Percentiles rank a stretch among this genome's conserved stretches.
phyloP scores from a whole-genome alignment of 352 stramenopile genomes.

The Pythium plurisporium region DNA sequence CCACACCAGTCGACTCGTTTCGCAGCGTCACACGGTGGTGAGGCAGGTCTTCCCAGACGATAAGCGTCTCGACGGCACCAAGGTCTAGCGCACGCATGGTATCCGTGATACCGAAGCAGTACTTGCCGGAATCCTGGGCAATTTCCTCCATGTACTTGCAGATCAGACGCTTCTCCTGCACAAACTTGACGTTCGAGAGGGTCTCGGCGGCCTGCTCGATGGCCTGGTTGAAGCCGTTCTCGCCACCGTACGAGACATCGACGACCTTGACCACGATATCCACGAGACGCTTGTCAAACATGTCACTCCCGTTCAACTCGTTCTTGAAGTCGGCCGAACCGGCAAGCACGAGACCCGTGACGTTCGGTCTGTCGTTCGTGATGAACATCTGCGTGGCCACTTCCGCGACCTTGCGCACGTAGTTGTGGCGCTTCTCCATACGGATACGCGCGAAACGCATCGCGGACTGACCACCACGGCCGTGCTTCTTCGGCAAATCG shows the following conservation, averaged over 20 bases:
- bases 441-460: slow-evolving; percentile 99
- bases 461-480: slow-evolving; percentile 98
- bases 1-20: slow-evolving; percentile 90
- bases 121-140: slow-evolving; percentile 97
- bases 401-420: slow-evolving; percentile 98
- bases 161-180: slow-evolving; percentile 99
- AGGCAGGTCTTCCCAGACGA: slow-evolving; percentile 99
- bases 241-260: slow-evolving; percentile 99
- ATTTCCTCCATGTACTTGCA: slow-evolving; percentile 99
- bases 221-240: slow-evolving; percentile 99
- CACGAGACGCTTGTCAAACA: slow-evolving; percentile 95
- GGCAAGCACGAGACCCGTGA: slow-evolving; percentile 97
- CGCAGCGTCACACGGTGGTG: slow-evolving; percentile 92
- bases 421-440: slow-evolving; percentile 99
- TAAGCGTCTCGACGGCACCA: slow-evolving; percentile 98
- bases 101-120: slow-evolving; percentile 99
- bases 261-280: slow-evolving; percentile 99
- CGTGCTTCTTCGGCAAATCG: slow-evolving; percentile 99
- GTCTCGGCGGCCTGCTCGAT: slow-evolving; percentile 98
- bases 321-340: slow-evolving; percentile 99
- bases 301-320: slow-evolving; percentile 93
- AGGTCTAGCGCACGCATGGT: slow-evolving; percentile 98
- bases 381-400: slow-evolving; percentile 98
- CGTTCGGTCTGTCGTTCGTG: slow-evolving; percentile 96
- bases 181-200: slow-evolving; percentile 98